A percentile compares a stretch with the other conserved stretches of the same genome.
These are phyloP conservation scores for Cyberlindnera americana DNA, from an alignment of 805 yeast species.

Conservation along the genomic window DNA sequence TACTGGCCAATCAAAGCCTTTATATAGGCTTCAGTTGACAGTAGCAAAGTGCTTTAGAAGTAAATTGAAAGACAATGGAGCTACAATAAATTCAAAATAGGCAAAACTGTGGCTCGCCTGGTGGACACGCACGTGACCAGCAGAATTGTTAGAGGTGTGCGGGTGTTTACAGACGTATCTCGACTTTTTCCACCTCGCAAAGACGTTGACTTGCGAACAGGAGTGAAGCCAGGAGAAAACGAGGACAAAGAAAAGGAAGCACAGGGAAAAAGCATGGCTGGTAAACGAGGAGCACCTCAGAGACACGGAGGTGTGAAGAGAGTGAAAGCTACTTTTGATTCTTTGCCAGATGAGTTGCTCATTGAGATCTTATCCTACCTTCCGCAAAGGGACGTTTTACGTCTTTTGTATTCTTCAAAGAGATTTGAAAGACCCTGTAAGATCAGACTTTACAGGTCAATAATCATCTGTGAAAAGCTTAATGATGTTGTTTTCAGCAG, in stretches of 20 bases:
- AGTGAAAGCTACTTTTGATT: constrained; percentile 18
- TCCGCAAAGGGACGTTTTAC: constrained; percentile 19
- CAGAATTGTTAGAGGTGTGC: background rate
- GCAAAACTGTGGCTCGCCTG: background rate
- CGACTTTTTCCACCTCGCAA: background rate
- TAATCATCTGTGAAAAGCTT: constrained; percentile 25
- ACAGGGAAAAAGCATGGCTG: background rate
- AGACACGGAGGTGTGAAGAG: too few species aligned
- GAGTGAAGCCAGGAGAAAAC: too few species aligned
- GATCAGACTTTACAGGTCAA: constrained; percentile 20
- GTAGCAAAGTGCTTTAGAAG: too few species aligned
- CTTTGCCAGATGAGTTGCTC: constrained; percentile 21
- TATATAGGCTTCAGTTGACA: too few species aligned
- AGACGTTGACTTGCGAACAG: too few species aligned
- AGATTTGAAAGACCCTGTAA: constrained; percentile 16
- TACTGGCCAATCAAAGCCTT: too few species aligned
- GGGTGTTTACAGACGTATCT: background rate
- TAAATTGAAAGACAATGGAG: too few species aligned
- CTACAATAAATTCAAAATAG: too few species aligned
- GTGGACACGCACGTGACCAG: too few species aligned
- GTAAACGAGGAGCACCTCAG: too few species aligned
- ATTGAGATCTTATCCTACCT: constrained; percentile 12
- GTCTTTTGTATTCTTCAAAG: constrained; percentile 13
- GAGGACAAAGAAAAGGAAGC: too few species aligned
- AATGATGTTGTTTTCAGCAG: constrained; percentile 20